Evolutionary conservation across 495 filamentous ascomycete genomes (phyloP).

Genomic region (Talaromyces stipitatus): DNA sequence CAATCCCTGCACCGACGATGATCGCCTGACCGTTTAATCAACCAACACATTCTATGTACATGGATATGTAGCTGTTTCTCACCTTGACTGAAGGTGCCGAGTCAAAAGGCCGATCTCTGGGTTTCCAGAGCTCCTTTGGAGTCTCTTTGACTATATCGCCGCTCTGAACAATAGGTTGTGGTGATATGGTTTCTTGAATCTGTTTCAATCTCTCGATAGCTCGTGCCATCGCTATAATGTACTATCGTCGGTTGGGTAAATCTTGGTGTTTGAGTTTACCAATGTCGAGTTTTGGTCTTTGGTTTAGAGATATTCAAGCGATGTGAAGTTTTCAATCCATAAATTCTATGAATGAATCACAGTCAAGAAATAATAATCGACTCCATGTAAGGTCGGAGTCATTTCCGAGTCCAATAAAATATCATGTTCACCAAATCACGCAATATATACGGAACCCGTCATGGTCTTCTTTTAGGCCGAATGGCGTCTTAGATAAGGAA

Average conservation of each 20-base stretch:
- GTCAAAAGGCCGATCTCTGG: neutral
- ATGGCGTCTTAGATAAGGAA: neutral
- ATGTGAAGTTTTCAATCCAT: too few species aligned
- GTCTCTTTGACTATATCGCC: neutral
- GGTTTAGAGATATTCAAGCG: neutral
- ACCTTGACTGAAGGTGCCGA: neutral
- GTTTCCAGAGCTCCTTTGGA: neutral
- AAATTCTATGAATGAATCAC: too few species aligned
- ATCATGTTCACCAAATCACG: neutral
- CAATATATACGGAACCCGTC: neutral
- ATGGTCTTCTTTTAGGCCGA: neutral
- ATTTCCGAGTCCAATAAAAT: neutral
- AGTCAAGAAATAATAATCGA: too few species aligned
- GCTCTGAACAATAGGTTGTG: neutral
- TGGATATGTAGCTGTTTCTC: neutral
- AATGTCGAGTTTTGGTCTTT: neutral
- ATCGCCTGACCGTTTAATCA: neutral
- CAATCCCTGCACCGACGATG: conserved; percentile 1
- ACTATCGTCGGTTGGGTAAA: neutral
- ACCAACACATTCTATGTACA: neutral
- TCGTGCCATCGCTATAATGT: neutral
- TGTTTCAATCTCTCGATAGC: neutral
- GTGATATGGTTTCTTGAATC: neutral
- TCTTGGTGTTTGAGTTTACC: neutral
- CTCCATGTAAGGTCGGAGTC: too few species aligned